Evolutionary conservation across 129 eudicot genomes (phyloP), one percentile per base, ranked within the genome.

Genomic region (Cynara cardunculus): DNA sequence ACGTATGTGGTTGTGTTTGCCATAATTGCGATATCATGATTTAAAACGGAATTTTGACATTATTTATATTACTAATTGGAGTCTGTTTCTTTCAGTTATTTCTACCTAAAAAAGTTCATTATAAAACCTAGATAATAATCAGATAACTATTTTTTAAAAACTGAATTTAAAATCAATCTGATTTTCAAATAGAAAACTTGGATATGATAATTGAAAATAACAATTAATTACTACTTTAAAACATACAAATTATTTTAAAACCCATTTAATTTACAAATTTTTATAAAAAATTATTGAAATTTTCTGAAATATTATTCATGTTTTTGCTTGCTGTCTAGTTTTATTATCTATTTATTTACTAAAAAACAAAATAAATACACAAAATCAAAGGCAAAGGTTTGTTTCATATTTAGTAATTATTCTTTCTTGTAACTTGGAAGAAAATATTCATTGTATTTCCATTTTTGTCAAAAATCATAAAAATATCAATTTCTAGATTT

Each of bases 391-490:
- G 10, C 76, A 69, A 22, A 61, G n/a, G 79, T 9, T 28, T 32
- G 28, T 72, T 73, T 46, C 65, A 62, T 62, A 35, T 80, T 37
- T 72, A 39, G 78, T 26, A 37, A 61, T 80, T 18, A 80, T 80
- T 80, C 78, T 26, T 64, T 53, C 37, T 70, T 13, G 59, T 79
- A 30, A 18, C 21, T 61, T 61, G 19, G 27, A 41, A 68, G 61
- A 72, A 53, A 78, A 25, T 26, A 26, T 37, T 39, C 16, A 39
- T 41, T 41, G 67, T 27, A 41, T 78, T 68, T 67, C 46, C 81
- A 78, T 67, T 26, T 67, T 67, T 27, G 21, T 67, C 70, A 25
- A 65, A 64, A 24, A 16, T 37, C n/a, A 44, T 44, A 0, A 44
- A 44, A 46, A 46, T 46, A 12, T 12, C 5, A 3, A 46, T 14